Evolutionary conservation across 2,329 filamentous ascomycete genomes (phyloP).

Genomic region (Pseudocercospora macadamiae): DNA sequence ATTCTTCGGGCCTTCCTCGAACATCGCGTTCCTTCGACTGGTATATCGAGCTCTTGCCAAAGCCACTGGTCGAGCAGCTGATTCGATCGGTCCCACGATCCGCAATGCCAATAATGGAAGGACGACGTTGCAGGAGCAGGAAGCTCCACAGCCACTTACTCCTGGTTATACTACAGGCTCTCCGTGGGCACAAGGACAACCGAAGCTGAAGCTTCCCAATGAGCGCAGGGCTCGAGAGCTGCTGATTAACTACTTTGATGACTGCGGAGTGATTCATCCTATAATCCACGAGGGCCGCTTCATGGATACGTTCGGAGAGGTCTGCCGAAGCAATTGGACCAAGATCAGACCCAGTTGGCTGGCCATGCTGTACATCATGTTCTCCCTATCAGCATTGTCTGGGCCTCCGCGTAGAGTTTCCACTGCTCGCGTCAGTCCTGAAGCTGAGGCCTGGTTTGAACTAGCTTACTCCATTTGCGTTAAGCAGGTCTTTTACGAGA

Average conservation of each 20-base stretch:
- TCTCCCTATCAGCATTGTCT: slow-evolving; percentile 9
- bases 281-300: slow-evolving; percentile 13
- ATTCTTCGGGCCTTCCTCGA: slow-evolving; percentile 21
- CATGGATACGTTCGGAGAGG: slow-evolving; percentile 14
- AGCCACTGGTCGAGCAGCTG: neutral
- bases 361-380: slow-evolving; percentile 13
- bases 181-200: neutral
- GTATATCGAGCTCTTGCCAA: slow-evolving; percentile 13
- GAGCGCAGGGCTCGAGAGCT: slow-evolving; percentile 6
- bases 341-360: slow-evolving; percentile 13
- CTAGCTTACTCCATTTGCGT: slow-evolving; percentile 10
- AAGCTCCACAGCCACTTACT: neutral
- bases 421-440: neutral
- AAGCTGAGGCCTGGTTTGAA: slow-evolving; percentile 12
- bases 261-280: slow-evolving; percentile 12
- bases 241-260: slow-evolving; percentile 3
- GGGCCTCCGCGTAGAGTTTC: slow-evolving; percentile 6
- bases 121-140: neutral
- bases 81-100: neutral
- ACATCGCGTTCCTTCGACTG: slow-evolving; percentile 18
- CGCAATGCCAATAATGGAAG: neutral
- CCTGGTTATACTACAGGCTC: neutral
- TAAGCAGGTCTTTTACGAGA: slow-evolving; percentile 11
- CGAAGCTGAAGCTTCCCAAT: slow-evolving; percentile 6
- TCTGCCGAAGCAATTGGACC: neutral